A percentile compares a stretch with the other conserved stretches of the same genome.
Evolutionary conservation across 768 basidiomycete species (phyloP).

Genomic region (Leccinum barrowsii): DNA sequence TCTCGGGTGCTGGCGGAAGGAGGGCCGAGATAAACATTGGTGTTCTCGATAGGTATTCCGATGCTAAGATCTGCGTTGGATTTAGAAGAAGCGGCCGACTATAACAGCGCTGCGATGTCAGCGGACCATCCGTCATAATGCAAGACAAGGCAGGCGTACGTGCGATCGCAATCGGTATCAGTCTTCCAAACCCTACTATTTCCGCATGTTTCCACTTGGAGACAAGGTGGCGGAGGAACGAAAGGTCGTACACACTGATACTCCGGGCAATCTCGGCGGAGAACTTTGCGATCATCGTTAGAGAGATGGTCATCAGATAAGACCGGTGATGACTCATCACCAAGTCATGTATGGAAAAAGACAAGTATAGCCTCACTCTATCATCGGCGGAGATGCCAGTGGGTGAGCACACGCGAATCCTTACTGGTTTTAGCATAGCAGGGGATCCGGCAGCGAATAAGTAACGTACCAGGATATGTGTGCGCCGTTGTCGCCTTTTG

Average conservation of each 20-base stretch:
- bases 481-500: slow-evolving; percentile 6
- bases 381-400: slow-evolving; percentile 43
- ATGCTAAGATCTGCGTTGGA: slow-evolving; percentile 26
- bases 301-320: slow-evolving; percentile 34
- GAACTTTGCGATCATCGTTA: slow-evolving; percentile 39
- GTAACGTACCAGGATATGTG: slow-evolving; percentile 10
- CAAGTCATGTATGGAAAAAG: slow-evolving; percentile 50
- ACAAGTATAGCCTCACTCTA: slow-evolving; percentile 52
- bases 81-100: slow-evolving; percentile 15
- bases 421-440: slow-evolving; percentile 15
- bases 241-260: slow-evolving; percentile 43
- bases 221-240: slow-evolving; percentile 44
- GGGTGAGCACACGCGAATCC: slow-evolving; percentile 35
- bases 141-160: slow-evolving; percentile 21
- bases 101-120: slow-evolving; percentile 2
- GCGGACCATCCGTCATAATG: neutral
- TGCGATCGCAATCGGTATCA: slow-evolving; percentile 22
- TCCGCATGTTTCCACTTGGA: slow-evolving; percentile 27
- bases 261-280: slow-evolving; percentile 30
- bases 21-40: slow-evolving; percentile 64
- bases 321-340: slow-evolving; percentile 41
- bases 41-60: slow-evolving; percentile 49
- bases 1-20: slow-evolving; percentile 38
- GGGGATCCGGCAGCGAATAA: slow-evolving; percentile 1
- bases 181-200: slow-evolving; percentile 28